A percentile compares a stretch with the other conserved stretches of the same genome.
These are phyloP conservation scores for Colletotrichum godetiae DNA, from an alignment of 2,329 filamentous ascomycete species.

Conservation along the genomic window DNA sequence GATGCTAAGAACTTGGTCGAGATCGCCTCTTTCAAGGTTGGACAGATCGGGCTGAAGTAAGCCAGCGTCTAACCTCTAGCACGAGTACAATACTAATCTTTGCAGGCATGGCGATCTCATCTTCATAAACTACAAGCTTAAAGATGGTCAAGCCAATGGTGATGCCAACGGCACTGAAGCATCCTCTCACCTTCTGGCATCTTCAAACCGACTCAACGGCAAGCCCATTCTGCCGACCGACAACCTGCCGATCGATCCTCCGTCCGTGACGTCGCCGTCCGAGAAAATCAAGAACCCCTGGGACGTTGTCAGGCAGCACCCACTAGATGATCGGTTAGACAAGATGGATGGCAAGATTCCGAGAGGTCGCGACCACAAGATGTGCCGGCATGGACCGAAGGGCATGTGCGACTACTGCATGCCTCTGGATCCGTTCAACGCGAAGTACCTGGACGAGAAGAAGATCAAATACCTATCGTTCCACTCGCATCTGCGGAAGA, in stretches of 20 bases:
- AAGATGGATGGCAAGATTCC: constrained; percentile 90
- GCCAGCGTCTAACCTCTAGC: constrained; percentile 21
- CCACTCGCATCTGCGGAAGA: constrained; percentile 92
- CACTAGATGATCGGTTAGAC: constrained; percentile 88
- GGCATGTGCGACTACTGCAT: constrained; percentile 99
- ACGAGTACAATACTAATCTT: constrained; percentile 38
- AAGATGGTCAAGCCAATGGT: constrained; percentile 53
- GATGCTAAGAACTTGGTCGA: constrained; percentile 70
- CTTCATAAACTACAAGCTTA: constrained; percentile 83
- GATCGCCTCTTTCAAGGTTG: constrained; percentile 66
- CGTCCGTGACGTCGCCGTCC: constrained; percentile 63
- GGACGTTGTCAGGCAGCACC: constrained; percentile 90
- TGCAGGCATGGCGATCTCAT: constrained; percentile 89
- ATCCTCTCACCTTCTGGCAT: constrained; percentile 50
- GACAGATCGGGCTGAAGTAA: constrained; percentile 70
- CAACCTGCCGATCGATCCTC: constrained; percentile 71
- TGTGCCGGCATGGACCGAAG: constrained; percentile 96
- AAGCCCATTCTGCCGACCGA: constrained; percentile 78
- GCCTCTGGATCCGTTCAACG: constrained; percentile 92
- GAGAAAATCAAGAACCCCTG: constrained; percentile 86
- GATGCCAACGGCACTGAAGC: constrained; percentile 48
- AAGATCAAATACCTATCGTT: constrained; percentile 99
- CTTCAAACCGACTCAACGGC: constrained; percentile 80
- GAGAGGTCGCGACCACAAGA: constrained; percentile 81
- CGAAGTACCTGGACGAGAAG: constrained; percentile 90